phyloP scores from a whole-genome alignment of 2,329 filamentous ascomycete genomes.

The Botrytis tulipae region DNA sequence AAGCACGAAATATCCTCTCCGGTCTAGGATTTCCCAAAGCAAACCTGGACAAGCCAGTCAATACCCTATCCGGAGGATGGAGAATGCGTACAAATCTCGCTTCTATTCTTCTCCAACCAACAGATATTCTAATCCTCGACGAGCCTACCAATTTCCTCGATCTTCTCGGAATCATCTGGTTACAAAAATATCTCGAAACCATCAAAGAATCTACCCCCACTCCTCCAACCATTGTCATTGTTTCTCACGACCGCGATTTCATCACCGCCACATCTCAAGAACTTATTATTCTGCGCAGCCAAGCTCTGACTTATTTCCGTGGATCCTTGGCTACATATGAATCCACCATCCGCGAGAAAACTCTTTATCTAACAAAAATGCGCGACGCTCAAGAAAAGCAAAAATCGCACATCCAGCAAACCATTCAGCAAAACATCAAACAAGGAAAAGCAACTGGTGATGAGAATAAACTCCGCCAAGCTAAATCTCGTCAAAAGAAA shows the following conservation, averaged over 20 bases:
- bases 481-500: conserved; percentile 80
- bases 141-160: conserved; percentile 89
- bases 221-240: conserved; percentile 67
- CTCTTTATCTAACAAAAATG: conserved; percentile 68
- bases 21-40: conserved; percentile 61
- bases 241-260: conserved; percentile 84
- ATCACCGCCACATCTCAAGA: conserved; percentile 73
- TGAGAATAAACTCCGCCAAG: conserved; percentile 82
- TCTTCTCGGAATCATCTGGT: conserved; percentile 79
- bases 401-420: conserved; percentile 75
- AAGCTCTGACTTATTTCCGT: conserved; percentile 69
- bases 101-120: conserved; percentile 65
- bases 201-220: conserved; percentile 52
- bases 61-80: conserved; percentile 74
- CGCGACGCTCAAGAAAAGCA: conserved; percentile 80
- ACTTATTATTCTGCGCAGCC: conserved; percentile 71
- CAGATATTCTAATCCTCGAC: conserved; percentile 77
- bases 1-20: conserved; percentile 61
- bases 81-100: conserved; percentile 68
- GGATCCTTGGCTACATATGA: conserved; percentile 75
- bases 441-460: conserved; percentile 75
- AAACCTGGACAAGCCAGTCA: conserved; percentile 57
- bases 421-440: conserved; percentile 71
- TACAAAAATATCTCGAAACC: conserved; percentile 68
- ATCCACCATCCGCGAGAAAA: conserved; percentile 63